These are phyloP conservation scores for Termitomyces sp. DNA, from an alignment of 768 basidiomycete species.

Conservation along the genomic window DNA sequence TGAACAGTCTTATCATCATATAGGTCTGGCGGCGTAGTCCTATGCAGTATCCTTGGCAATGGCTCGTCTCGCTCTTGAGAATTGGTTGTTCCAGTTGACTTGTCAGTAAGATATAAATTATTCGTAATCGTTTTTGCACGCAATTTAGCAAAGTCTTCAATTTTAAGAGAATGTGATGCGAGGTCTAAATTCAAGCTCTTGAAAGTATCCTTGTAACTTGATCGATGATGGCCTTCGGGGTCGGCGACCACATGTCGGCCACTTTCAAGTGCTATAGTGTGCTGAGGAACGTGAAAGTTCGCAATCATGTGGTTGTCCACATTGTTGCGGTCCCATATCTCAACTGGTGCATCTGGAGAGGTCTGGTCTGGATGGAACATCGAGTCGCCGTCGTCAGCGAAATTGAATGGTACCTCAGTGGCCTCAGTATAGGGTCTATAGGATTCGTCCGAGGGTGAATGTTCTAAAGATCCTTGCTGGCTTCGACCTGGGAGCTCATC, in stretches of 20 bases:
- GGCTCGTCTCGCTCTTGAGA: background rate
- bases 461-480: background rate
- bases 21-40: constrained; percentile 32
- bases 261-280: background rate
- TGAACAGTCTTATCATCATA: constrained; percentile 39
- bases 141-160: constrained; percentile 32
- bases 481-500: background rate
- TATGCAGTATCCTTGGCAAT: constrained; percentile 5
- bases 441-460: background rate
- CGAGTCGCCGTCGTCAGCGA: background rate
- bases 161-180: constrained; percentile 21
- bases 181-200: constrained; percentile 1
- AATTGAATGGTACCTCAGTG: background rate
- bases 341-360: background rate
- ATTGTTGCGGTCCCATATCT: background rate
- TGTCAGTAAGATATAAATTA: constrained; percentile 2
- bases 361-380: background rate
- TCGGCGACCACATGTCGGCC: background rate
- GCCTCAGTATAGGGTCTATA: background rate
- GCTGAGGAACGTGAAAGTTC: background rate
- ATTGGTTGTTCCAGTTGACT: background rate
- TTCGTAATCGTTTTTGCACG: constrained; percentile 28
- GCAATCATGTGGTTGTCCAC: too few relatives aligned
- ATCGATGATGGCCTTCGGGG: background rate
- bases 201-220: background rate